Conservation (phyloP, 2,329 filamentous ascomycete genomes). For the Capronia americana region DNA sequence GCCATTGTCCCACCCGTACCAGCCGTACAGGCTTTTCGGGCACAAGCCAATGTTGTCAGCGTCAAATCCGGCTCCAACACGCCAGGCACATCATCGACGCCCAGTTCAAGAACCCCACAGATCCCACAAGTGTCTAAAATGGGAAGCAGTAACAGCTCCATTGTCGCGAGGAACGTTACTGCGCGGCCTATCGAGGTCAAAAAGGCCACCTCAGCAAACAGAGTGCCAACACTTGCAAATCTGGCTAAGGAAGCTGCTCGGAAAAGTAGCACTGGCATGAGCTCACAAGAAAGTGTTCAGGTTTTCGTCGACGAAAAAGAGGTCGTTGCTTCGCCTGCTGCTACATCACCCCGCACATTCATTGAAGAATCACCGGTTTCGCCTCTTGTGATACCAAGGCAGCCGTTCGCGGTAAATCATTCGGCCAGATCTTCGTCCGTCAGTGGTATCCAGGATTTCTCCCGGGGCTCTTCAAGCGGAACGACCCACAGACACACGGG, state of each 20-base stretch:
- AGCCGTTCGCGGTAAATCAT: slow-evolving; percentile 33
- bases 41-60: slow-evolving; percentile 90
- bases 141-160: slow-evolving; percentile 50
- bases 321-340: slow-evolving; percentile 29
- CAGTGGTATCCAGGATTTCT: slow-evolving; percentile 30
- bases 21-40: slow-evolving; percentile 83
- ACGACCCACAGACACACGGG: slow-evolving; percentile 38
- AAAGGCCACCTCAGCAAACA: slow-evolving; percentile 43
- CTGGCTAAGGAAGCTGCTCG: slow-evolving; percentile 40
- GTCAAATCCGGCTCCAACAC: slow-evolving; percentile 74
- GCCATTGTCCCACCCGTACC: slow-evolving; percentile 79
- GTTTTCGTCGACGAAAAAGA: slow-evolving; percentile 38
- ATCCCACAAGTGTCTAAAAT: slow-evolving; percentile 44
- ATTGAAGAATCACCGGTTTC: slow-evolving; percentile 26
- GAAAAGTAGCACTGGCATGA: slow-evolving; percentile 32
- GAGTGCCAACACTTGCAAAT: slow-evolving; percentile 44
- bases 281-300: slow-evolving; percentile 28
- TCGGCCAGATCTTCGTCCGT: slow-evolving; percentile 36
- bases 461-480: slow-evolving; percentile 15
- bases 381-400: slow-evolving; percentile 31
- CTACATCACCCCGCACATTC: slow-evolving; percentile 21
- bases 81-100: slow-evolving; percentile 57
- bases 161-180: slow-evolving; percentile 52
- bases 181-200: slow-evolving; percentile 55
- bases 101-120: slow-evolving; percentile 67